These are phyloP conservation scores for Penicillium concentricum DNA, from an alignment of 2,329 filamentous ascomycete species.

Conservation along the genomic window DNA sequence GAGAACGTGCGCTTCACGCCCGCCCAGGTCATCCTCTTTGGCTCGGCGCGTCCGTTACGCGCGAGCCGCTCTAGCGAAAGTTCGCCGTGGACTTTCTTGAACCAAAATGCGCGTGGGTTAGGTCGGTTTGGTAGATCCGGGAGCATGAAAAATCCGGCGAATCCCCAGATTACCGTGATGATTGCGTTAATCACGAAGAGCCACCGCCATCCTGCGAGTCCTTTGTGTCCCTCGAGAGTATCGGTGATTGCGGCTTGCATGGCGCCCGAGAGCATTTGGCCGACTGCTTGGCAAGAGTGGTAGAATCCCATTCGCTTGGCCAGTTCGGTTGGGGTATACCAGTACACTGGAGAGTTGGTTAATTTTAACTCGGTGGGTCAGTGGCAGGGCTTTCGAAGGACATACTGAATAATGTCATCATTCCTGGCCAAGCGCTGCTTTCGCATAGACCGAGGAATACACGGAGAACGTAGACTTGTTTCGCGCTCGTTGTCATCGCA, in stretches of 20 bases:
- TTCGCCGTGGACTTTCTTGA: slow-evolving; percentile 42
- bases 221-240: slow-evolving; percentile 30
- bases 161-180: slow-evolving; percentile 39
- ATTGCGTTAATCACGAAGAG: slow-evolving; percentile 41
- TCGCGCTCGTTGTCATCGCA: slow-evolving; percentile 28
- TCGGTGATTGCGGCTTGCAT: slow-evolving; percentile 32
- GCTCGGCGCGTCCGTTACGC: slow-evolving; percentile 47
- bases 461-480: slow-evolving; percentile 31
- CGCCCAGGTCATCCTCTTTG: slow-evolving; percentile 47
- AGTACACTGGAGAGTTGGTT: slow-evolving; percentile 25
- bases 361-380: not conserved
- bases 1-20: slow-evolving; percentile 46
- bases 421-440: slow-evolving; percentile 30
- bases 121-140: slow-evolving; percentile 40
- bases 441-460: slow-evolving; percentile 33
- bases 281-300: slow-evolving; percentile 30
- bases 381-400: not conserved
- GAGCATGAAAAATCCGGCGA: slow-evolving; percentile 37
- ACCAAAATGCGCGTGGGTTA: slow-evolving; percentile 39
- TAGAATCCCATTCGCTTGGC: slow-evolving; percentile 37
- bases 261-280: slow-evolving; percentile 33
- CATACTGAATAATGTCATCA: slow-evolving; percentile 33
- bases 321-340: slow-evolving; percentile 40
- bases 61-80: slow-evolving; percentile 47
- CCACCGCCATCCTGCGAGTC: slow-evolving; percentile 39